Conservation (phyloP, 129 eudicot species). For the Silybum marianum region DNA sequence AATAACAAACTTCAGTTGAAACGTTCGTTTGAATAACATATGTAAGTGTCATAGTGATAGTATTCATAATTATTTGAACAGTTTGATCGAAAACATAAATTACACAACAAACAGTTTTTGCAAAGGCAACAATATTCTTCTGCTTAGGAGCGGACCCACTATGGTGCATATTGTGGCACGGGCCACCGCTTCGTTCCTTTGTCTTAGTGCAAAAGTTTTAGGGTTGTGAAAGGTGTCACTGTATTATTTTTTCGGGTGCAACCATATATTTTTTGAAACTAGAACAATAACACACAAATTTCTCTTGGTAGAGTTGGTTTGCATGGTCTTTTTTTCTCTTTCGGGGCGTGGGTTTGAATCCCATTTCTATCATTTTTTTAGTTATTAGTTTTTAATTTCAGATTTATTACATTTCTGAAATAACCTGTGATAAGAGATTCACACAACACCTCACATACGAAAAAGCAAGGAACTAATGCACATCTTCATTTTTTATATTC, state of each 20-base stretch:
- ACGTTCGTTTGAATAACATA: not conserved
- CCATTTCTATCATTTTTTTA: not conserved
- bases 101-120: not conserved
- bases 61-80: not conserved
- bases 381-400: not conserved
- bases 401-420: not conserved
- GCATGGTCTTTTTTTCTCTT: not conserved
- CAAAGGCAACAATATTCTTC: not conserved
- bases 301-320: not conserved
- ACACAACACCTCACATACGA: not conserved
- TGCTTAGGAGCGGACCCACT: not conserved
- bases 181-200: too few species aligned
- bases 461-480: not conserved
- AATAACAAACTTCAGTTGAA: not conserved
- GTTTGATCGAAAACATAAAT: not conserved
- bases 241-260: too few species aligned
- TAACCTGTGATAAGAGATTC: not conserved
- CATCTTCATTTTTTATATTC: not conserved
- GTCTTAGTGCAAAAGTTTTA: too few species aligned
- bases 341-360: not conserved
- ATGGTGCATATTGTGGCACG: not conserved
- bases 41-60: not conserved
- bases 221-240: not conserved
- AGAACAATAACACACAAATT: not conserved
- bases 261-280: not conserved